Base-by-base conservation (phyloP, 768 basidiomycete genomes). In the Pluteus cervinus region DNA sequence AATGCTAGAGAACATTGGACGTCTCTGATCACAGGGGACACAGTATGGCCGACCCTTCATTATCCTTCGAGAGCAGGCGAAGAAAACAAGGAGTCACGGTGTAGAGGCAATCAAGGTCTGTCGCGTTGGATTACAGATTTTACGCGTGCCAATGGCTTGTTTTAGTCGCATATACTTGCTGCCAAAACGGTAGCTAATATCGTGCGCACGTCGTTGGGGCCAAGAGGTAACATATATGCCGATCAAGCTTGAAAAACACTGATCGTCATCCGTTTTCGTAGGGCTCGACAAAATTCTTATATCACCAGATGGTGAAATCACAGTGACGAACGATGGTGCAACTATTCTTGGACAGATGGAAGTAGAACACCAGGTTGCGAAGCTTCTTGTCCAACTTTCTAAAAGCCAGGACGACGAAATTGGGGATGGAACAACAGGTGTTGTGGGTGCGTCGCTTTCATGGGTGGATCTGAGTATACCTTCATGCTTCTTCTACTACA, bases 321-420 rank as follows among this genome's bases (percentile, higher is more conserved):
- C 93, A 22, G 94, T 98, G 24, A 98, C 96, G 10, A 99, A 99
- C 63, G 96, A 99, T 62, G 96, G 96, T 34, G 96, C 96, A 5
- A 99, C 96, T 16, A 99, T 99, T 50, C 70, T 99, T 40, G 79
- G 91, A 16, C 94, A 97, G 68, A 97, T 99, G 92, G 90, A 96
- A 60, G 93, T 98, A 36, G 94, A 98, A 54, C 94, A 99, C 57
- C 94, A 94, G 67, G 94, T 99, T 54, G 96, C 96, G 42, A 99
- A 96, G 64, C 76, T 99, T 30, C 76, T 99, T 23, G 96, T 99
- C 2, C 87, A 97, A 55, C 71, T 98, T 28, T 93, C 90, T 12
- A 94, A 93, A 69, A 91, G 87, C 57, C 96, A 99, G 67, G 96
- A 99, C 59, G 96, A 99, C 60, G 96, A 99, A 68, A 94, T 99